Percentiles rank a stretch among this genome's conserved stretches.
phyloP scores from a whole-genome alignment of 2,329 filamentous ascomycete genomes.

The Trichoderma simmonsii region DNA sequence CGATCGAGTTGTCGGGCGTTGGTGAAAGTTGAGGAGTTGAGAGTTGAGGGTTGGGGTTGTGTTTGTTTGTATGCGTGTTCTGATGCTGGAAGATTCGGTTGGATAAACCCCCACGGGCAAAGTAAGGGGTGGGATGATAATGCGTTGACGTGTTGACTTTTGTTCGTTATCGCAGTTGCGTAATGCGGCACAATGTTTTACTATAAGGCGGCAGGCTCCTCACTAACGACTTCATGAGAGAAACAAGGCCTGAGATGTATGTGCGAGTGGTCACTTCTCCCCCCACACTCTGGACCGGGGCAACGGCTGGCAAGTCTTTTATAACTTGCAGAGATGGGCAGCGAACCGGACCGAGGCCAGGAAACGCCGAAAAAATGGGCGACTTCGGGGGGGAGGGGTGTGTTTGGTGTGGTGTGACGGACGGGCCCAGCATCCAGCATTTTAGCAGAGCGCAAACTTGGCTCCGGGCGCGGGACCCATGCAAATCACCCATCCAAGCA shows the following conservation, averaged over 20 bases:
- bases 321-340: background rate
- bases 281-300: constrained; percentile 13
- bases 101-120: background rate
- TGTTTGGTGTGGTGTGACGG: constrained; percentile 17
- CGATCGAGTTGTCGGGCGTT: background rate
- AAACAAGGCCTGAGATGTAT: constrained; percentile 6
- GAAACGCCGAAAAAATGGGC: constrained; percentile 7
- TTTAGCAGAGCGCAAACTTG: background rate
- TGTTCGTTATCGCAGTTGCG: constrained; percentile 13
- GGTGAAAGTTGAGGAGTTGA: background rate
- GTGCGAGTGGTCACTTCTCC: background rate
- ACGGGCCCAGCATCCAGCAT: background rate
- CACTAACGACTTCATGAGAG: constrained; percentile 43
- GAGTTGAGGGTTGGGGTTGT: no score
- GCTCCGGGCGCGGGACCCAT: constrained; percentile 13
- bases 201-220: constrained; percentile 27
- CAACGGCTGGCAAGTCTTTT: constrained; percentile 6
- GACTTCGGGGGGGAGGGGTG: constrained; percentile 7
- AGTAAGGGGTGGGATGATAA: background rate
- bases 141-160: background rate
- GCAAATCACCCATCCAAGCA: constrained; percentile 15
- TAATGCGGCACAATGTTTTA: constrained; percentile 11
- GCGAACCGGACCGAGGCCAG: constrained; percentile 7
- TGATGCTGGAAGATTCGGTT: background rate
- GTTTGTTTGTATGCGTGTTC: background rate